Evolutionary conservation across 1,139 yeast species (phyloP).

Genomic region (Sporopachydermia cereana): DNA sequence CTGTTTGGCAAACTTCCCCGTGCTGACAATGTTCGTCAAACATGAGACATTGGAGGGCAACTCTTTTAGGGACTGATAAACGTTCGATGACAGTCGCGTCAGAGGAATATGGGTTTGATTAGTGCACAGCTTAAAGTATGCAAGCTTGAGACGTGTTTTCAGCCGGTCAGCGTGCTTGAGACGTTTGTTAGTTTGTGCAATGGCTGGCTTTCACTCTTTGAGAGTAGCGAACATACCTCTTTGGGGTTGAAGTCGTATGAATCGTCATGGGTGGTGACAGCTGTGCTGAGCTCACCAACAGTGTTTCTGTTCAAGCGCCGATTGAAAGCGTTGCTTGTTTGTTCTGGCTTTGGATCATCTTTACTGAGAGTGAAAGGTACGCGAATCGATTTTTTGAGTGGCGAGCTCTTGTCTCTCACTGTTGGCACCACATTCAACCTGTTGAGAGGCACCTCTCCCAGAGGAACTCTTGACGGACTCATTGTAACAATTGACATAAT

Average conservation of each 20-base stretch:
- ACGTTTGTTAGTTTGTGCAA: no score
- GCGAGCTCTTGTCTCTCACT: no score
- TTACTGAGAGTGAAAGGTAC: no score
- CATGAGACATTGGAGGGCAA: neutral
- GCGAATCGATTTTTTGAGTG: no score
- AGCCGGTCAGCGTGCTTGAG: conserved; percentile 52
- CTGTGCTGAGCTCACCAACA: no score
- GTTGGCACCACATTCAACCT: neutral
- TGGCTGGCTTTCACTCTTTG: no score
- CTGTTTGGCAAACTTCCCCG: neutral
- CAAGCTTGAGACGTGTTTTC: conserved; percentile 62
- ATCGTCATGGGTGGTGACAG: no score
- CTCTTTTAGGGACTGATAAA: neutral
- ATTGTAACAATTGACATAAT: conserved; percentile 1
- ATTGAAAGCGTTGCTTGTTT: no score
- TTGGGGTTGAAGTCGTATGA: neutral
- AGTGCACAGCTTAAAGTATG: conserved; percentile 61
- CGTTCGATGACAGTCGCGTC: conserved; percentile 12
- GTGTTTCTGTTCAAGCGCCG: no score
- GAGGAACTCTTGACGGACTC: neutral
- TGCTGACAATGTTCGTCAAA: neutral
- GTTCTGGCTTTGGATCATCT: no score
- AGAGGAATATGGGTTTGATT: conserved; percentile 35
- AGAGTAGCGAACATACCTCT: no score
- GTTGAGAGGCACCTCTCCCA: conserved; percentile 2